Evolutionary conservation across 257 asterid genomes (phyloP).

Genomic region (Thymus quinquecostatus): DNA sequence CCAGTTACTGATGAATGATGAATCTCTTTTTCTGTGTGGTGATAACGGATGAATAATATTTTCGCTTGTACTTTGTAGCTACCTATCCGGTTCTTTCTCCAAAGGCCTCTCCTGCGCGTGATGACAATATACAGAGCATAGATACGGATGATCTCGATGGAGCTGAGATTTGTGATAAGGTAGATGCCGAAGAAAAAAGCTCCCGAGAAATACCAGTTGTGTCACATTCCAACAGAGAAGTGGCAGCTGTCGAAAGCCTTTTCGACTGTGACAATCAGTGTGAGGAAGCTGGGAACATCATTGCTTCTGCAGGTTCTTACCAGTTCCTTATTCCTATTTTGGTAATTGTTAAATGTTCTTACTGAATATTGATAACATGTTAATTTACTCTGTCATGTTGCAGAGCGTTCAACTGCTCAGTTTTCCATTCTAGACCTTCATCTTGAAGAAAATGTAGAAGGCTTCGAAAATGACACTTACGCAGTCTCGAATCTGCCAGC

Average conservation of each 20-base stretch:
- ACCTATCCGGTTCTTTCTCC: conserved; percentile 22
- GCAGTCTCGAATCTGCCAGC: conserved; percentile 24
- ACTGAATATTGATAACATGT: conserved; percentile 17
- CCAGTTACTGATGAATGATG: neutral
- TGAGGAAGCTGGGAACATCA: conserved; percentile 17
- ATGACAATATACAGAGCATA: conserved; percentile 10
- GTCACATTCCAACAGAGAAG: conserved; percentile 12
- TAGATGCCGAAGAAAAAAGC: conserved; percentile 20
- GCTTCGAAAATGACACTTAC: conserved; percentile 8
- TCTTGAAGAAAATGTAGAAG: conserved; percentile 33
- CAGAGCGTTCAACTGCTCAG: conserved; percentile 30
- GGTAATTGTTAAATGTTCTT: neutral
- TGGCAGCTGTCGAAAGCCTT: conserved; percentile 1
- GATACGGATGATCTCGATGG: conserved; percentile 24
- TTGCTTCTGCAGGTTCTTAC: conserved; percentile 37
- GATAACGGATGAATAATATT: neutral
- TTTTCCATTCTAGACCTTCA: conserved; percentile 30
- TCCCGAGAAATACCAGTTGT: conserved; percentile 24
- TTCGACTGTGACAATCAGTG: conserved; percentile 3
- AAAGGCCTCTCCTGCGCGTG: conserved; percentile 29
- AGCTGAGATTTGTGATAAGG: conserved; percentile 25
- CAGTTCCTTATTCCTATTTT: conserved; percentile 6
- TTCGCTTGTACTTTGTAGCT: conserved; percentile 24
- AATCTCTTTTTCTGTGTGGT: no score
- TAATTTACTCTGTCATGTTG: conserved; percentile 6